A percentile compares a stretch with the other conserved stretches of the same genome.
These are phyloP conservation scores for Penicillium oxalicum DNA, from an alignment of 2,329 filamentous ascomycete genomes.

Conservation along the genomic window DNA sequence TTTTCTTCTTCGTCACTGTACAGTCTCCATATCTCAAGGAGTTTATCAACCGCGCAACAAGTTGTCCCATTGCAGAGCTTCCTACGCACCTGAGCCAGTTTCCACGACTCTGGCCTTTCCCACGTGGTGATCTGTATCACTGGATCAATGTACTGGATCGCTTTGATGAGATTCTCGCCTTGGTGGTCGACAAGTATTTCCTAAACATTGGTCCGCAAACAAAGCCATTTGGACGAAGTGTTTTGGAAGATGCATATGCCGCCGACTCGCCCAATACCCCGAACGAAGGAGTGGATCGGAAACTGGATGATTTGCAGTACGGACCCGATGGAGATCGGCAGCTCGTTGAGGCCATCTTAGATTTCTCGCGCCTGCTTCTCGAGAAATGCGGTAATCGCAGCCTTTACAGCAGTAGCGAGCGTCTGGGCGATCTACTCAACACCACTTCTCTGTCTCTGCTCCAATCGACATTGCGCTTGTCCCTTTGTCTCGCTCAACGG, in stretches of 20 bases:
- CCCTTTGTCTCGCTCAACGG: slow-evolving; percentile 79
- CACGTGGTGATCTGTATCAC: slow-evolving; percentile 91
- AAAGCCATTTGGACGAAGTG: slow-evolving; percentile 57
- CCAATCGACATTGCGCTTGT: slow-evolving; percentile 70
- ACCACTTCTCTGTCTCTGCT: slow-evolving; percentile 76
- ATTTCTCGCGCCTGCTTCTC: slow-evolving; percentile 79
- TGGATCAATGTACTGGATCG: slow-evolving; percentile 94
- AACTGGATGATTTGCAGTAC: slow-evolving; percentile 58
- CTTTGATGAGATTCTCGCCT: slow-evolving; percentile 82
- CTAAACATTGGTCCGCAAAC: slow-evolving; percentile 75
- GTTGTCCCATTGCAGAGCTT: slow-evolving; percentile 63
- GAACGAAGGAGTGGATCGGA: slow-evolving; percentile 48
- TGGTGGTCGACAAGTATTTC: slow-evolving; percentile 73
- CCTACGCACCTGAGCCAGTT: slow-evolving; percentile 72
- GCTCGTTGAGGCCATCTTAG: slow-evolving; percentile 71
- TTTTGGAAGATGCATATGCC: slow-evolving; percentile 43
- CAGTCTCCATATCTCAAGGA: slow-evolving; percentile 83
- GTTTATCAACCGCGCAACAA: slow-evolving; percentile 66
- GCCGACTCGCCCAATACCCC: slow-evolving; percentile 55
- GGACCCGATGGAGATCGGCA: slow-evolving; percentile 69
- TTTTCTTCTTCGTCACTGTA: slow-evolving; percentile 13
- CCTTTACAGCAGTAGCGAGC: slow-evolving; percentile 88
- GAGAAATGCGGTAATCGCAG: slow-evolving; percentile 96
- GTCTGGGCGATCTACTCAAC: slow-evolving; percentile 82
- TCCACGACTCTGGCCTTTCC: slow-evolving; percentile 88